Percentiles rank a stretch among this genome's conserved stretches.
Evolutionary conservation across 768 basidiomycete genomes (phyloP).

Genomic region (Mycena crocata): DNA sequence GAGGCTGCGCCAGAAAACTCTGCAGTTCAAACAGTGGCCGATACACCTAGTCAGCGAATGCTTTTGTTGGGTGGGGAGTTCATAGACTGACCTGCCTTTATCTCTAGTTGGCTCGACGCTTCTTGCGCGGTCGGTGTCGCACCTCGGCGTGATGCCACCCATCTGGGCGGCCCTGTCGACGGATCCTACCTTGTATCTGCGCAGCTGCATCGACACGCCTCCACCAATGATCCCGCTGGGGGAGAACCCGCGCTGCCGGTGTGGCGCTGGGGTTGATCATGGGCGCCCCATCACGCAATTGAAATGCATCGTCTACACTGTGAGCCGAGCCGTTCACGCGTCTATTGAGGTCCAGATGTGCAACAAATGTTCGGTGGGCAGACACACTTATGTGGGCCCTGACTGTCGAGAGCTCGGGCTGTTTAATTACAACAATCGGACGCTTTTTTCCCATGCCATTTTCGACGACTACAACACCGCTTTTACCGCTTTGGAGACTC

Average conservation of each 20-base stretch:
- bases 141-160: neutral
- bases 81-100: no score
- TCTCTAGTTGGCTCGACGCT: no score
- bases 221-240: neutral
- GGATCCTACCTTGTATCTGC: neutral
- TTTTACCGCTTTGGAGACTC: slow-evolving; percentile 42
- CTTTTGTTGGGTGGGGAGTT: no score
- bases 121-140: neutral
- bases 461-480: slow-evolving; percentile 42
- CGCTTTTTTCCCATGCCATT: slow-evolving; percentile 40
- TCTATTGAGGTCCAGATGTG: slow-evolving; percentile 36
- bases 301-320: neutral
- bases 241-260: neutral
- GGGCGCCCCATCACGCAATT: neutral
- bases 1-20: no score
- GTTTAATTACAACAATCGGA: slow-evolving; percentile 44
- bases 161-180: neutral
- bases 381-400: slow-evolving; percentile 37
- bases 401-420: slow-evolving; percentile 38
- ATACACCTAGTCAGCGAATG: no score
- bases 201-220: neutral
- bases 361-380: slow-evolving; percentile 15
- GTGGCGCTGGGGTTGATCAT: neutral
- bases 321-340: neutral
- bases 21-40: no score